These are phyloP conservation scores for Chlorella sorokiniana DNA, from an alignment of 139 green algal genomes.

Conservation along the genomic window DNA sequence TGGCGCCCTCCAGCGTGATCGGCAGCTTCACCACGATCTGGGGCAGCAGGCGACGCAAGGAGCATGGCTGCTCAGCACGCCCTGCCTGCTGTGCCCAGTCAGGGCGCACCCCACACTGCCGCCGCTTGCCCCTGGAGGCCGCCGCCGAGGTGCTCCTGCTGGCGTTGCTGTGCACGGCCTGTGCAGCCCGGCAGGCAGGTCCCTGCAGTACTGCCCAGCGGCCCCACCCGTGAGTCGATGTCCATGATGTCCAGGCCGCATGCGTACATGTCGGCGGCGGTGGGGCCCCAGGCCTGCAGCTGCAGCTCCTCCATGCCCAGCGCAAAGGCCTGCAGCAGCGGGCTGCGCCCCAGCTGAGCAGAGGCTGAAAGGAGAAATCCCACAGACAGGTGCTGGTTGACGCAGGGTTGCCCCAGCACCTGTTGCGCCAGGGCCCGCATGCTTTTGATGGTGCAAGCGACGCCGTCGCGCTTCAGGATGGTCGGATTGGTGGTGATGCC, in stretches of 20 bases:
- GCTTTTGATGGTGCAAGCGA: conserved; percentile 61
- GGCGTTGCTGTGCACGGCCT: too few relatives aligned
- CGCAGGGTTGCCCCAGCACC: conserved; percentile 24
- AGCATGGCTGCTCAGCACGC: too few relatives aligned
- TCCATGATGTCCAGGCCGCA: conserved; percentile 47
- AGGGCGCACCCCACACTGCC: too few relatives aligned
- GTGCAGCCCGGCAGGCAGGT: too few relatives aligned
- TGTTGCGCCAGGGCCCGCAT: conserved; percentile 46
- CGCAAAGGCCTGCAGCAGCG: conserved; percentile 45
- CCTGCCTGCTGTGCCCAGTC: too few relatives aligned
- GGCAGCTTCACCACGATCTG: conserved; percentile 75
- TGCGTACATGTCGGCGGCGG: conserved; percentile 51
- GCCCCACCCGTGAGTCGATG: too few relatives aligned
- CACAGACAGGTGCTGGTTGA: neutral
- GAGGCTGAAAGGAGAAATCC: neutral
- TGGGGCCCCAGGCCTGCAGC: conserved; percentile 77
- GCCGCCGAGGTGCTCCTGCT: too few relatives aligned
- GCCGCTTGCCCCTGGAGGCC: too few relatives aligned
- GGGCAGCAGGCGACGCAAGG: conserved; percentile 20
- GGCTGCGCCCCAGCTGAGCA: neutral
- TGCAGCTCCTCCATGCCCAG: conserved; percentile 72
- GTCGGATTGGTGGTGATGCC: conserved; percentile 86
- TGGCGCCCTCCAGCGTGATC: conserved; percentile 66
- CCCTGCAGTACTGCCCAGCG: too few relatives aligned
- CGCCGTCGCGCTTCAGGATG: conserved; percentile 73